phyloP scores from a whole-genome alignment of 2,329 filamentous ascomycete genomes.

The Torrubiellomyces zombiae region DNA sequence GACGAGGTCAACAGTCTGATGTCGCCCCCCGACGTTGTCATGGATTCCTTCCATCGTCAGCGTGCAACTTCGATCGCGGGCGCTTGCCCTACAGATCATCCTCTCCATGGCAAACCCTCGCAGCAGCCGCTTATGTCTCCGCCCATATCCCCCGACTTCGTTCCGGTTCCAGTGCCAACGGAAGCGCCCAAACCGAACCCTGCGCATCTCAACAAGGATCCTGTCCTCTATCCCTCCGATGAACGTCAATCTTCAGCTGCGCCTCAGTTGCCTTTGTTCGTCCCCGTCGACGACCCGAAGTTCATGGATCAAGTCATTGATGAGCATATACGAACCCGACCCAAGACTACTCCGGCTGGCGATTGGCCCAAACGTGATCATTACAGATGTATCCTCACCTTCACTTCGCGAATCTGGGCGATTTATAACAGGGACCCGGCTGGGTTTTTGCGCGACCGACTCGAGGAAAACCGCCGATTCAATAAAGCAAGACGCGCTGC shows the following conservation, averaged over 20 bases:
- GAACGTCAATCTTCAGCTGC: slow-evolving; percentile 22
- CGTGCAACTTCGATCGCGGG: slow-evolving; percentile 3
- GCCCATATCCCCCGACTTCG: slow-evolving; percentile 35
- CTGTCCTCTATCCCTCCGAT: slow-evolving; percentile 38
- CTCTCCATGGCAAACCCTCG: slow-evolving; percentile 11
- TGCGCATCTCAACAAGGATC: slow-evolving; percentile 26
- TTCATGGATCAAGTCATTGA: slow-evolving; percentile 31
- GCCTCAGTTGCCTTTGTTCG: slow-evolving; percentile 33
- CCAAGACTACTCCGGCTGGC: slow-evolving; percentile 22
- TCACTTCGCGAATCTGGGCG: slow-evolving; percentile 35
- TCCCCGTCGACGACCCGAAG: slow-evolving; percentile 20
- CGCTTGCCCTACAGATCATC: slow-evolving; percentile 4
- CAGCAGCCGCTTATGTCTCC: slow-evolving; percentile 32
- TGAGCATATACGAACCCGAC: slow-evolving; percentile 29
- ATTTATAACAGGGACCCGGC: slow-evolving; percentile 25
- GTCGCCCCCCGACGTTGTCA: slow-evolving; percentile 42
- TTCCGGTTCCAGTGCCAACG: slow-evolving; percentile 17
- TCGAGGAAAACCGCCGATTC: too few species aligned
- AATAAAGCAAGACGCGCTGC: too few species aligned
- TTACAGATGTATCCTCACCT: slow-evolving; percentile 35
- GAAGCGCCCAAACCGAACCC: slow-evolving; percentile 13
- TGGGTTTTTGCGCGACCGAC: slow-evolving; percentile 33
- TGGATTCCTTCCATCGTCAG: slow-evolving; percentile 31
- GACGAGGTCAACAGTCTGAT: slow-evolving; percentile 41
- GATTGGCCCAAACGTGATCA: slow-evolving; percentile 34